Evolutionary conservation across 352 stramenopile genomes (phyloP).

Genomic region (Phytophthora pinifolia): DNA sequence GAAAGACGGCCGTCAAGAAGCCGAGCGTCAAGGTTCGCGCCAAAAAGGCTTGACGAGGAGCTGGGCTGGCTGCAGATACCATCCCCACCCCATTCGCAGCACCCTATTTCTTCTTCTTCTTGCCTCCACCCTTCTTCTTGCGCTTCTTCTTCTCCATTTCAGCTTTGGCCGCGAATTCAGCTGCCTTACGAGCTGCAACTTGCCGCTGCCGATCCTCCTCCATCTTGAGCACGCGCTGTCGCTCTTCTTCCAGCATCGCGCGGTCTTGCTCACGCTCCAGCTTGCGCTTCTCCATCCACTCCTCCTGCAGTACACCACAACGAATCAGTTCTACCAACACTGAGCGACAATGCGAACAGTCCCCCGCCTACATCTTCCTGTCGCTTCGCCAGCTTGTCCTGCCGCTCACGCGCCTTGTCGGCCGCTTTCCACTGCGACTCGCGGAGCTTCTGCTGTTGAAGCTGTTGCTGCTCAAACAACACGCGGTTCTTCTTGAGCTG

Average conservation of each 20-base stretch:
- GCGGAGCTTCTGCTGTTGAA: slow-evolving; percentile 44
- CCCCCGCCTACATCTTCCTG: slow-evolving; percentile 48
- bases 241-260: slow-evolving; percentile 46
- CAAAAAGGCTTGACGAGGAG: slow-evolving; percentile 21
- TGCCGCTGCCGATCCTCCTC: slow-evolving; percentile 74
- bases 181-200: slow-evolving; percentile 63
- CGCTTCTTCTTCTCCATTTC: slow-evolving; percentile 88
- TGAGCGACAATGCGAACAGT: neutral
- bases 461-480: slow-evolving; percentile 39
- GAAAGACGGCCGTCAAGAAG: slow-evolving; percentile 21
- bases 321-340: slow-evolving; percentile 1
- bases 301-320: slow-evolving; percentile 37
- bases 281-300: slow-evolving; percentile 80
- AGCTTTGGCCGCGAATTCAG: slow-evolving; percentile 64
- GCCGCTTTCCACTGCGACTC: slow-evolving; percentile 55
- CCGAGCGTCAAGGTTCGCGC: slow-evolving; percentile 7
- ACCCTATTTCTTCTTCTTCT: slow-evolving; percentile 83
- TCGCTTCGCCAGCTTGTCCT: slow-evolving; percentile 49
- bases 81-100: neutral
- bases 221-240: slow-evolving; percentile 46
- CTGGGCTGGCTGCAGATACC: neutral
- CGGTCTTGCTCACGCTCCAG: slow-evolving; percentile 53
- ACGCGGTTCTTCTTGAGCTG: slow-evolving; percentile 57
- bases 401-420: slow-evolving; percentile 46
- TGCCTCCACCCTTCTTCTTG: slow-evolving; percentile 59